Evolutionary conservation across 2,329 filamentous ascomycete species (phyloP), one percentile per base, ranked within the genome.

Genomic region (Claviceps pazoutovae): DNA sequence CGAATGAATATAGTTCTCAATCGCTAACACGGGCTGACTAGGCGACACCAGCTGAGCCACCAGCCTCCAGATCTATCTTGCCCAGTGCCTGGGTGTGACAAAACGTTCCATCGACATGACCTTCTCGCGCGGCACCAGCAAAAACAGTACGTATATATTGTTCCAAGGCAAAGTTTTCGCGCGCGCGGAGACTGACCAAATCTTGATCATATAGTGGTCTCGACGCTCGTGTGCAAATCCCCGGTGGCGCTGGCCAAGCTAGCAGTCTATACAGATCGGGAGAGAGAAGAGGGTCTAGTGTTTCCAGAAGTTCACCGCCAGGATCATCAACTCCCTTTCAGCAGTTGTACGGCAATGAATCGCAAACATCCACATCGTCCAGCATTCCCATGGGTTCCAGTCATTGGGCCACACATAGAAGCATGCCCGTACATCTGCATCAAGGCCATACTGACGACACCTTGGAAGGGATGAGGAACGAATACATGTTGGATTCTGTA

Each of bases 11-110:
- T 34, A 51, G 21, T 41, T 16, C 38, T 26, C 30, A 34, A 51
- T 53, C 50, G 55, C 64, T 67, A 58, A 66, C 60, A 54, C 42
- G 44, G 34, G 19, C 17, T 13, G 23, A 51, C 14, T 53, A 81
- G 79, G 59, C 76, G 79, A 51, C 79, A 83, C 62, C 75, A 82
- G 61, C 64, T 80, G 41, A 80, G 77, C 57, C 79, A 83, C 61
- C 69, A 74, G 52, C 74, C 71, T 49, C 76, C 80, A 26, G 69
- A 70, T 44, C 72, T 73, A 57, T 65, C 65, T 39, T 83, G 80
- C 55, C 67, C 64, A 2, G 70, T 73, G 52, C 69, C 72, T 16
- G 73, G 75, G 41, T 83, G 80, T 60, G 76, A 74, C 41, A 74
- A 74, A 55, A 68, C 70, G 14, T 83, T 83, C 55, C 74, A 80